These are phyloP conservation scores for Leccinum huronense DNA, from an alignment of 1,284 basidiomycete genomes.

Conservation along the genomic window DNA sequence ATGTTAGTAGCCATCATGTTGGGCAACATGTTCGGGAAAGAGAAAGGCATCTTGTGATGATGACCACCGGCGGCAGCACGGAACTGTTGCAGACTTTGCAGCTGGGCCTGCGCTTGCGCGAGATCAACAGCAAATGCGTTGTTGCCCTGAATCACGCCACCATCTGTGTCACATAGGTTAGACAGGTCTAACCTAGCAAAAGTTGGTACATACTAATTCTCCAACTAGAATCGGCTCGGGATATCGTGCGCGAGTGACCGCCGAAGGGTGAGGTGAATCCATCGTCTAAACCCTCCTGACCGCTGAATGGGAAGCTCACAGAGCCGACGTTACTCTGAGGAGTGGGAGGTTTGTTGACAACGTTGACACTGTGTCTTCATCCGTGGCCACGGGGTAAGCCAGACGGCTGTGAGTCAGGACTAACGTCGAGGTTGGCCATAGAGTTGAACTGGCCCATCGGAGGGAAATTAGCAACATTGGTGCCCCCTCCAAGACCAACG, in stretches of 20 bases:
- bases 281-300: constrained; percentile 72
- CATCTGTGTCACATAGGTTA: constrained; percentile 46
- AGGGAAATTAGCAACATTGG: constrained; percentile 45
- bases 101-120: constrained; percentile 93
- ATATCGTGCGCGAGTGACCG: constrained; percentile 75
- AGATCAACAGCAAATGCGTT: constrained; percentile 75
- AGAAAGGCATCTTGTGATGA: constrained; percentile 96
- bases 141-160: constrained; percentile 67
- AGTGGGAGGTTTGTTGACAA: constrained; percentile 66
- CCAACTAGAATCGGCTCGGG: constrained; percentile 82
- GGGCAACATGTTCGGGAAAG: constrained; percentile 94
- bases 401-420: constrained; percentile 62
- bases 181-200: not conserved
- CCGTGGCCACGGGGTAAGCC: constrained; percentile 82
- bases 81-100: constrained; percentile 96
- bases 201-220: constrained; percentile 66
- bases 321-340: constrained; percentile 48
- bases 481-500: constrained; percentile 49
- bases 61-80: constrained; percentile 93
- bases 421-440: constrained; percentile 54
- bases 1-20: constrained; percentile 95
- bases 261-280: constrained; percentile 63
- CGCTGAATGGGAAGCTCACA: constrained; percentile 49
- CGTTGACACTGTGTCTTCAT: constrained; percentile 92
- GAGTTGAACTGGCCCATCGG: constrained; percentile 70